Evolutionary conservation across 768 basidiomycete genomes (phyloP).

Genomic region (Rubroboletus pulcherrimus): DNA sequence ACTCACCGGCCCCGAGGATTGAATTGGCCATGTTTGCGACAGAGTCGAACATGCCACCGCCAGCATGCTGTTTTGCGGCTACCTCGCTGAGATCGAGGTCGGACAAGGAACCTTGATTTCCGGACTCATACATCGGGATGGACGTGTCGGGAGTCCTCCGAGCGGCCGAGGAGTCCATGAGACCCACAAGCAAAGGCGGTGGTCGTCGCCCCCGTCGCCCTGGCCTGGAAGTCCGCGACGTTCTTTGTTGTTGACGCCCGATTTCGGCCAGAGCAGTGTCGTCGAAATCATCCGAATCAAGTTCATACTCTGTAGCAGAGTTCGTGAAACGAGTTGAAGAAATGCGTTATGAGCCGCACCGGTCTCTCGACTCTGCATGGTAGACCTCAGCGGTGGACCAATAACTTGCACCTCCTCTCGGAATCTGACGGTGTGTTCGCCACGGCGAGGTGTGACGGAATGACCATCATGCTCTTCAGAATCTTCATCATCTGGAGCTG

Average conservation of each 20-base stretch:
- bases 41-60: slow-evolving; percentile 75
- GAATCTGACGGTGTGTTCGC: slow-evolving; percentile 56
- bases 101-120: slow-evolving; percentile 28
- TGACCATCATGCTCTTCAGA: slow-evolving; percentile 37
- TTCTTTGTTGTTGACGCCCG: slow-evolving; percentile 27
- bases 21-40: slow-evolving; percentile 95
- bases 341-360: slow-evolving; percentile 47
- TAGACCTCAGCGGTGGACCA: slow-evolving; percentile 67
- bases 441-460: slow-evolving; percentile 33
- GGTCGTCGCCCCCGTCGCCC: slow-evolving; percentile 47
- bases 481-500: slow-evolving; percentile 52
- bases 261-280: slow-evolving; percentile 38
- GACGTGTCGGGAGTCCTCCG: slow-evolving; percentile 57
- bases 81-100: slow-evolving; percentile 63
- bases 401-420: slow-evolving; percentile 67
- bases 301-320: slow-evolving; percentile 63
- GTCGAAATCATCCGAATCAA: slow-evolving; percentile 80
- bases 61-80: slow-evolving; percentile 58
- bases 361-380: slow-evolving; percentile 71
- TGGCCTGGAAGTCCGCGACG: slow-evolving; percentile 21
- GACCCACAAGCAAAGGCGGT: slow-evolving; percentile 77
- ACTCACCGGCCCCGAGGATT: slow-evolving; percentile 85
- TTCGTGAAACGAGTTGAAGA: slow-evolving; percentile 7
- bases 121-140: slow-evolving; percentile 41
- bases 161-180: slow-evolving; percentile 60